Base-by-base conservation (phyloP, 2,329 filamentous ascomycete species). In the Cladosporium colombiae region DNA sequence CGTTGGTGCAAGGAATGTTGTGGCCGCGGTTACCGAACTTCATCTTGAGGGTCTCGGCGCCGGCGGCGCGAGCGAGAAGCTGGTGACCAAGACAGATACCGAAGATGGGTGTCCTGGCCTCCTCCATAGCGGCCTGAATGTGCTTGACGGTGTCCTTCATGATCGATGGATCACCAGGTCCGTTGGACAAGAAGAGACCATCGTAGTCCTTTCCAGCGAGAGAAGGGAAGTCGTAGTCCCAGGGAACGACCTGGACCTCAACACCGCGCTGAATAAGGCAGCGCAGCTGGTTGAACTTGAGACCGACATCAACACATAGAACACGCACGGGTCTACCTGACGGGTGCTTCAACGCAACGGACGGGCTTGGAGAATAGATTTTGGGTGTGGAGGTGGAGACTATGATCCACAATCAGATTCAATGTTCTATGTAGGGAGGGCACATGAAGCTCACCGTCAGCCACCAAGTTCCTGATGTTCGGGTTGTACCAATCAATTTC, bases 21-120 rank as follows among this genome's bases (percentile, higher is more conserved):
- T 96, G 92, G 52, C 94, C 95, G 75, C 95, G 92, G 83, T 99
- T 99, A 82, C 95, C 95, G 75, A 97, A 99, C 85, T 98, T 98
- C 92, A 99, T 96, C 85, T 99, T 99, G 74, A 86, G 80, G 0
- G 95, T 98, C 56, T 84, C 84, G 56, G 93, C 94, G 64, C 94
- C 94, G 35, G 93, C 88, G 66, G 94, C 93, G 72, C 93, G 87
- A 63, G 94, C 93, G 62, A 98, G 88, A 71, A 98, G 85, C 81
- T 98, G 94, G 78, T 98, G 94, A 65, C 94, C 94, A 73, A 98
- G 82, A 82, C 94, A 98, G 76, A 98, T 98, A 83, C 94, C 94
- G 72, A 98, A 97, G 69, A 98, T 90, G 7, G 94, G 94, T 8
- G 89, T 94, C 71, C 88, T 86, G 71, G 90, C 92, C 78, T 92